These are phyloP conservation scores for Cryptosporidium parvum DNA, from an alignment of 169 alveolate genomes.

Conservation along the genomic window DNA sequence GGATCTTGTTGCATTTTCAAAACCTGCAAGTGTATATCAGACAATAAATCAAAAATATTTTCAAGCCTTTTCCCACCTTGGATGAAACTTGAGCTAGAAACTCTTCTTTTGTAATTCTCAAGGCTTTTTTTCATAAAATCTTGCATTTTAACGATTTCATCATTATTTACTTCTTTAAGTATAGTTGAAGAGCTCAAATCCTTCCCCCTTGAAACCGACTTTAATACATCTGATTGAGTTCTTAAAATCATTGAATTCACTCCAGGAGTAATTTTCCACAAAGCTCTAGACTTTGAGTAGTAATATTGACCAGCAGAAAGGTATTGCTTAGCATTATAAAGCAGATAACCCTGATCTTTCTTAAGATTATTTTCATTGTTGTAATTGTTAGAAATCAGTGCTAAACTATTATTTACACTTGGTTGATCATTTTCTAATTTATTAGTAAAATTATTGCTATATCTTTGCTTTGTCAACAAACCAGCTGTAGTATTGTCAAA, in stretches of 20 bases:
- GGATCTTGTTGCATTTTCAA: conserved; percentile 62
- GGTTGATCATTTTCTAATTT: not conserved
- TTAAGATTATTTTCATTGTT: not conserved
- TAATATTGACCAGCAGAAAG: conserved; percentile 64
- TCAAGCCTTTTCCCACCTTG: conserved; percentile 29
- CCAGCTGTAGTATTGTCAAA: not conserved
- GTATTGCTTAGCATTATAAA: conserved; percentile 56
- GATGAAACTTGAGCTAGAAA: conserved; percentile 19
- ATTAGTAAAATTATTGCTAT: not conserved
- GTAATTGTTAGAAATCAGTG: not conserved
- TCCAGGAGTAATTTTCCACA: conserved; percentile 26
- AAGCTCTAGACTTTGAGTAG: conserved; percentile 13
- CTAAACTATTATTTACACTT: not conserved
- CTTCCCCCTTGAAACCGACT: not conserved
- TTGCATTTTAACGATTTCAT: not conserved
- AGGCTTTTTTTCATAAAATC: conserved; percentile 3
- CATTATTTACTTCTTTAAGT: not conserved
- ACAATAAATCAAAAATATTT: conserved; percentile 12
- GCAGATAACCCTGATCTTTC: conserved; percentile 61
- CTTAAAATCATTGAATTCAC: not conserved
- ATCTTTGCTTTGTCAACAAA: too few species aligned
- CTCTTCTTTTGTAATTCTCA: conserved; percentile 4
- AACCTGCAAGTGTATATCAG: conserved; percentile 29
- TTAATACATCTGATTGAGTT: not conserved
- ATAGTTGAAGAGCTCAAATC: not conserved